Conservation (phyloP, 2,329 filamentous ascomycete genomes). For the Neofusicoccum parvum region DNA sequence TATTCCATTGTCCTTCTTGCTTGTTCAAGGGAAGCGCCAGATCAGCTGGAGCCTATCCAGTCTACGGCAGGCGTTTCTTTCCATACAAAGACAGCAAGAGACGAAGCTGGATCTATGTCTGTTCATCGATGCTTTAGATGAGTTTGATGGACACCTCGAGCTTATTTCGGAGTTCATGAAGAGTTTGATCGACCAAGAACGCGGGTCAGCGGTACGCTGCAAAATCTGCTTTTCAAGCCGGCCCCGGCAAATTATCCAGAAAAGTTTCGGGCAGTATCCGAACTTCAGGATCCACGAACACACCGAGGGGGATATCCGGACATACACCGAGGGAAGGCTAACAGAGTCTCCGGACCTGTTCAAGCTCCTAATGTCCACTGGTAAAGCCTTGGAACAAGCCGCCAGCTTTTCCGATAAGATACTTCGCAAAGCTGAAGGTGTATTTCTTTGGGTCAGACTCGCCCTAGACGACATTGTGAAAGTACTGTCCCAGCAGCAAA, state of each 20-base stretch:
- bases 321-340: conserved; percentile 20
- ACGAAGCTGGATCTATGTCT: not conserved
- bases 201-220: not conserved
- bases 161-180: not conserved
- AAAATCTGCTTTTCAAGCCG: conserved; percentile 25
- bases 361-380: not conserved
- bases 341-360: not conserved
- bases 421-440: conserved; percentile 4
- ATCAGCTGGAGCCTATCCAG: not conserved
- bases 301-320: conserved; percentile 24
- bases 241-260: conserved; percentile 22
- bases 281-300: conserved; percentile 23
- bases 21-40: not conserved
- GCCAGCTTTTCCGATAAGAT: not conserved
- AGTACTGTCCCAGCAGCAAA: not conserved
- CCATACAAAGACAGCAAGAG: not conserved
- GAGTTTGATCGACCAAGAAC: not conserved
- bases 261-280: conserved; percentile 11
- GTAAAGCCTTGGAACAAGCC: not conserved
- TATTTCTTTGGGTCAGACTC: conserved; percentile 20
- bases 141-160: not conserved
- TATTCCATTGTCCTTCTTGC: not conserved
- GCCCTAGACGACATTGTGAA: conserved; percentile 12
- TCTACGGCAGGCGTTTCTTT: not conserved
- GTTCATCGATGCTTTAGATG: conserved; percentile 12